Base-by-base conservation (phyloP, 352 stramenopile genomes). In the Plasmopara viticola region DNA sequence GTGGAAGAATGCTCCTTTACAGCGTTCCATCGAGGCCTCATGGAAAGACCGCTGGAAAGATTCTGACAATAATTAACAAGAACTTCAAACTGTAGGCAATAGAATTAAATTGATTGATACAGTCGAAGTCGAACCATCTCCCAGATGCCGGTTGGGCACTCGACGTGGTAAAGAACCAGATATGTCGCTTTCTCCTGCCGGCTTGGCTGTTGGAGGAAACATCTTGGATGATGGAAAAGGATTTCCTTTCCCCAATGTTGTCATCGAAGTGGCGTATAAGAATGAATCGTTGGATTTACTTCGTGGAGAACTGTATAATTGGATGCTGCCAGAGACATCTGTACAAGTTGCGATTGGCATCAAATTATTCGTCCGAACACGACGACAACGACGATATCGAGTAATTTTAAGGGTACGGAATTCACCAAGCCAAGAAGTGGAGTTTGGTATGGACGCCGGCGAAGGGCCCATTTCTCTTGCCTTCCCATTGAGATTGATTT, bases 211-310 rank as follows among this genome's bases (percentile, higher is more conserved):
- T 44, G 39, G 39, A 29, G 39, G 39, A 44, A 15, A 4, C 20
- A 15, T 44, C 4, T 7, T 44, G 17, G 7, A 29, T 9, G 15
- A 9, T 44, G 39, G 8, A 29, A 20, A 44, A 18, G 17, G 17
- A 12, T 20, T 9, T 44, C 39, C 39, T 18, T 44, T 44, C n/a
- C 39, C 39, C 14, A 44, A 44, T 15, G 39, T 44, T 15, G n/a
- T 44, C n/a, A 29, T 44, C 39, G 39, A 44, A 28, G 39, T 44
- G n/a, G 39, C 39, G 17, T 44, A 44, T 29, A 44, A 44, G 14
- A 44, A 44, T 29, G 39, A 44, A 25, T 12, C 6, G 6, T 29
- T 44, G 39, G 17, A 9, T 18, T 20, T 15, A 44, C 39, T 44
- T 29, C 39, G 39, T 29, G 39, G 8, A 9, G n/a, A 28, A 44